Evolutionary conservation across 2,329 filamentous ascomycete species (phyloP).

Genomic region (Ceratocystis harringtonii): DNA sequence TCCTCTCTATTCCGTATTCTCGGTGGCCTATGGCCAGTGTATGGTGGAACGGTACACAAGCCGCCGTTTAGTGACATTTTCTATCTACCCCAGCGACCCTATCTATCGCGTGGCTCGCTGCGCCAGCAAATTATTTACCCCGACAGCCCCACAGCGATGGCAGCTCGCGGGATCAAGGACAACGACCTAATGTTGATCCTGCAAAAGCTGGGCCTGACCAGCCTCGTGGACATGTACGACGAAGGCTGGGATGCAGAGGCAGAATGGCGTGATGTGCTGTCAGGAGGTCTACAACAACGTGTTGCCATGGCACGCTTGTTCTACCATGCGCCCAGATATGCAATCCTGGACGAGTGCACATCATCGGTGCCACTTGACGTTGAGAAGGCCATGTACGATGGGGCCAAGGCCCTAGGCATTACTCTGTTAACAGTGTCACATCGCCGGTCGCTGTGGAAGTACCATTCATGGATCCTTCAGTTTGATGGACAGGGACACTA

Average conservation of each 20-base stretch:
- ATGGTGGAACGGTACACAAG: constrained; percentile 84
- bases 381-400: constrained; percentile 93
- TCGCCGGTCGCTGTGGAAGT: constrained; percentile 84
- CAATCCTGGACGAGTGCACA: constrained; percentile 94
- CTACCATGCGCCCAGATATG: constrained; percentile 84
- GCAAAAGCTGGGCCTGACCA: constrained; percentile 64
- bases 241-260: constrained; percentile 84
- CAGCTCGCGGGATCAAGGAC: constrained; percentile 68
- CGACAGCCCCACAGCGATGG: constrained; percentile 76
- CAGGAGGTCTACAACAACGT: constrained; percentile 82
- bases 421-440: constrained; percentile 96
- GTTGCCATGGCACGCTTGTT: constrained; percentile 93
- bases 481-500: constrained; percentile 91
- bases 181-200: constrained; percentile 65
- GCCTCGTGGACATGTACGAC: constrained; percentile 61
- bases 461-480: constrained; percentile 85
- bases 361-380: constrained; percentile 88
- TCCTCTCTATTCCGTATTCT: constrained; percentile 92
- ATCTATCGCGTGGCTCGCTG: constrained; percentile 80
- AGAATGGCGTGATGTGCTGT: constrained; percentile 91
- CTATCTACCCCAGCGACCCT: constrained; percentile 93
- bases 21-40: constrained; percentile 92
- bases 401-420: constrained; percentile 77
- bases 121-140: constrained; percentile 96
- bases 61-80: constrained; percentile 88